Conservation (phyloP, 257 asterid species). For the Ajuga chamaepitys region DNA sequence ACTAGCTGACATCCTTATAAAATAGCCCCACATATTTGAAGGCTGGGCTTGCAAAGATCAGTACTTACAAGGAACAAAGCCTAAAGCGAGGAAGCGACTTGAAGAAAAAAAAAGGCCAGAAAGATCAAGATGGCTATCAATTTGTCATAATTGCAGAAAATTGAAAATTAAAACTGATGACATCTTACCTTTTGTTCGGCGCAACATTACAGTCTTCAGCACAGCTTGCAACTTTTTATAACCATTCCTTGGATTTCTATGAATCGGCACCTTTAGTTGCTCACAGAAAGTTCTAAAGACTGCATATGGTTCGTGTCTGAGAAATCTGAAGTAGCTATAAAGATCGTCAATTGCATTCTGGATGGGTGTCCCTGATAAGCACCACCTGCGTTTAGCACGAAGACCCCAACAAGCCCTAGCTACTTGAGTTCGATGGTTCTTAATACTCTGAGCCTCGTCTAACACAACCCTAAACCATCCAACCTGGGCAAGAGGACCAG, state of each 20-base stretch:
- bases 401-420: slow-evolving; percentile 99
- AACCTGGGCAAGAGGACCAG: slow-evolving; percentile 92
- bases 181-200: slow-evolving; percentile 78
- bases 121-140: neutral
- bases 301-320: slow-evolving; percentile 84
- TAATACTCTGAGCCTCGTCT: slow-evolving; percentile 99
- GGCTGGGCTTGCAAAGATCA: neutral
- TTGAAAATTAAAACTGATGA: neutral
- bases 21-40: neutral
- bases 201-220: slow-evolving; percentile 88
- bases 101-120: neutral
- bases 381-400: slow-evolving; percentile 98
- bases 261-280: slow-evolving; percentile 75
- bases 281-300: slow-evolving; percentile 64
- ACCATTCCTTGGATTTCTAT: slow-evolving; percentile 65
- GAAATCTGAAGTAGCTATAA: slow-evolving; percentile 96
- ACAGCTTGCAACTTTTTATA: slow-evolving; percentile 89
- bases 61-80: neutral
- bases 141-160: neutral
- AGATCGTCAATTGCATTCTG: slow-evolving; percentile 93
- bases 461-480: slow-evolving; percentile 97
- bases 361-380: slow-evolving; percentile 98
- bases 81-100: neutral
- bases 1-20: neutral
- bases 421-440: slow-evolving; percentile 86